phyloP scores from a whole-genome alignment of 2,329 filamentous ascomycete species.

The Aspergillus japonicus region DNA sequence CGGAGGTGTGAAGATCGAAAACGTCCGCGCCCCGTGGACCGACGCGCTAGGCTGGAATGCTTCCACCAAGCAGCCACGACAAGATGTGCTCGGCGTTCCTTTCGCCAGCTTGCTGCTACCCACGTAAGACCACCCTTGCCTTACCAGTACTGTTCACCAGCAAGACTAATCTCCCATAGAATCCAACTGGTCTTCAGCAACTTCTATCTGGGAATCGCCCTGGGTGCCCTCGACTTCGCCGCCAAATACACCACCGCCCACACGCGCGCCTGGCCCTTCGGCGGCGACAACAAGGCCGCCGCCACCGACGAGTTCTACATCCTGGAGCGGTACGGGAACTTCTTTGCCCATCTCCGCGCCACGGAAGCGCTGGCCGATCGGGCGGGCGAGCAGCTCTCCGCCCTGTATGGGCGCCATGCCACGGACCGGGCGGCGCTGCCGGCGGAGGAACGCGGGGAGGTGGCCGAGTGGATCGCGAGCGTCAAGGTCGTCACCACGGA shows the following conservation, averaged over 20 bases:
- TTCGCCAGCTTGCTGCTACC: slow-evolving; percentile 61
- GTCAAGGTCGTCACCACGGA: slow-evolving; percentile 65
- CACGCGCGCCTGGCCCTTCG: slow-evolving; percentile 64
- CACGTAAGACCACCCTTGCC: slow-evolving; percentile 51
- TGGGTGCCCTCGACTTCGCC: slow-evolving; percentile 57
- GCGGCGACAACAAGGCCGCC: slow-evolving; percentile 60
- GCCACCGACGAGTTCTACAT: slow-evolving; percentile 66
- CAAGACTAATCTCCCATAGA: slow-evolving; percentile 32
- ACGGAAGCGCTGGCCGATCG: slow-evolving; percentile 59
- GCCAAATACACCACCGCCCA: slow-evolving; percentile 55
- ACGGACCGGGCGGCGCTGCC: slow-evolving; percentile 47
- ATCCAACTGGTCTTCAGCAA: slow-evolving; percentile 67
- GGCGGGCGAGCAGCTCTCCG: slow-evolving; percentile 51
- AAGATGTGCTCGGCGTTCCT: slow-evolving; percentile 52
- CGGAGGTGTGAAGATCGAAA: slow-evolving; percentile 60
- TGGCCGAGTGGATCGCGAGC: slow-evolving; percentile 62
- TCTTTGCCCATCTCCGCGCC: slow-evolving; percentile 61
- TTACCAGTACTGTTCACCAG: too few species aligned
- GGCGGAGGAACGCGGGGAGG: slow-evolving; percentile 55
- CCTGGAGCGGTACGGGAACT: slow-evolving; percentile 63
- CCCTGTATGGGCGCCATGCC: slow-evolving; percentile 48
- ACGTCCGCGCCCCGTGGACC: slow-evolving; percentile 57
- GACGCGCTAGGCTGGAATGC: slow-evolving; percentile 63
- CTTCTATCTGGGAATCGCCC: slow-evolving; percentile 64
- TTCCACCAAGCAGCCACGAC: slow-evolving; percentile 51